phyloP scores from a whole-genome alignment of 176 grass and related monocot genomes.

The Guadua angustifolia region DNA sequence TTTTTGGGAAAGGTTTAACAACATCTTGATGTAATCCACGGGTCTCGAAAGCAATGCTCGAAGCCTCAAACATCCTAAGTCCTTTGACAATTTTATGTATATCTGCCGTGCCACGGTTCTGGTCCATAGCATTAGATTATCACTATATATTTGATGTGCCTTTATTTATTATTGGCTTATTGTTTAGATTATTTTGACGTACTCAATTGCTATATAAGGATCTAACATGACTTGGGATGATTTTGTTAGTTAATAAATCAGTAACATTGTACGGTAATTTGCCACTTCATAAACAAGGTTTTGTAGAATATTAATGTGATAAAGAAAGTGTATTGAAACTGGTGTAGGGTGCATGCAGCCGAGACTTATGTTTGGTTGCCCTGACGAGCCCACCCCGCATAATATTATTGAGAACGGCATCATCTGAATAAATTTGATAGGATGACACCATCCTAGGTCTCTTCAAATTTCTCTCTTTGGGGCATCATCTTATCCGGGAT shows the following conservation, averaged over 20 bases:
- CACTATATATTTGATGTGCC: not conserved
- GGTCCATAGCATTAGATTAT: not conserved
- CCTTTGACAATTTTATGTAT: not conserved
- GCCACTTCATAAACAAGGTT: not conserved
- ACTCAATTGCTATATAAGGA: constrained; percentile 12
- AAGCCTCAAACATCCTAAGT: not conserved
- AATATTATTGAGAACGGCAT: not conserved
- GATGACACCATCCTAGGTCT: not conserved
- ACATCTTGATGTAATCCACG: not conserved
- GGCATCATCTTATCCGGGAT: not conserved
- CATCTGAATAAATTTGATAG: not conserved
- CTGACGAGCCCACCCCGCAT: not conserved
- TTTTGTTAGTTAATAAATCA: constrained; percentile 5
- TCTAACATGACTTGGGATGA: constrained; percentile 44
- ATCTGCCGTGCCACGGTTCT: not conserved
- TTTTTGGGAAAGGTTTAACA: not conserved
- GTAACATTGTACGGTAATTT: not conserved
- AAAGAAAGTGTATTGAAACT: not conserved
- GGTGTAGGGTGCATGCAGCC: constrained; percentile 1
- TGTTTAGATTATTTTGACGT: not conserved
- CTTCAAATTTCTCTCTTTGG: not conserved
- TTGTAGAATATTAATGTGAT: not conserved
- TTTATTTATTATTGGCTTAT: not conserved
- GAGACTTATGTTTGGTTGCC: not conserved
- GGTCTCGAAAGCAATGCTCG: not conserved